Conservation (phyloP, 2,329 filamentous ascomycete species). For the Calycina herbarum region DNA sequence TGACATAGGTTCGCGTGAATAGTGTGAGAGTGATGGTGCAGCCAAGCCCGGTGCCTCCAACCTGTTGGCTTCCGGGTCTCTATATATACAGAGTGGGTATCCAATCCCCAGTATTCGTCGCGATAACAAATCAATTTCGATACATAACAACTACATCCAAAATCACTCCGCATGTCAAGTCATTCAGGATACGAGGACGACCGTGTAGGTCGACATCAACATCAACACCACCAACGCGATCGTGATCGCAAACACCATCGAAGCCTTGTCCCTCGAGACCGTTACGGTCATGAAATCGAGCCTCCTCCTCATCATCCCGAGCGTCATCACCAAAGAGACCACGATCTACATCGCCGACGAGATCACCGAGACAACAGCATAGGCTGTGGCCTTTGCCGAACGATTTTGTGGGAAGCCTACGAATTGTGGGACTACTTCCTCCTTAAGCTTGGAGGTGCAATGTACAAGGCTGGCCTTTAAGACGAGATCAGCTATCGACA, state of each 20-base stretch:
- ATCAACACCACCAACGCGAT: conserved; percentile 4
- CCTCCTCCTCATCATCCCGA: background rate
- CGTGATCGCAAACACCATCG: background rate
- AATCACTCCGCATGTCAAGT: background rate
- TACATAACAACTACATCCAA: background rate
- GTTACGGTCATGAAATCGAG: background rate
- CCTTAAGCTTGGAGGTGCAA: background rate
- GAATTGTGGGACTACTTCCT: conserved; percentile 15
- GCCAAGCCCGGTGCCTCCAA: background rate
- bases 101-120: background rate
- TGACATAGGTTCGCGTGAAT: conserved; percentile 1
- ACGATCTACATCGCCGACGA: background rate
- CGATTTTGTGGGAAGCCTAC: conserved; percentile 14
- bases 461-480: conserved; percentile 14
- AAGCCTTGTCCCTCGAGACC: background rate
- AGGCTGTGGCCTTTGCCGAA: conserved; percentile 8
- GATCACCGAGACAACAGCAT: background rate
- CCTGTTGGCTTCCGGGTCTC: background rate
- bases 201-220: background rate
- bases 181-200: background rate
- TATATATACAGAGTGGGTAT: background rate
- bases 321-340: background rate
- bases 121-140: background rate
- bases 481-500: background rate
- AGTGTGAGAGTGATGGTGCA: background rate